Conservation (phyloP, 2,329 filamentous ascomycete genomes). For the Colletotrichum higginsianum region DNA sequence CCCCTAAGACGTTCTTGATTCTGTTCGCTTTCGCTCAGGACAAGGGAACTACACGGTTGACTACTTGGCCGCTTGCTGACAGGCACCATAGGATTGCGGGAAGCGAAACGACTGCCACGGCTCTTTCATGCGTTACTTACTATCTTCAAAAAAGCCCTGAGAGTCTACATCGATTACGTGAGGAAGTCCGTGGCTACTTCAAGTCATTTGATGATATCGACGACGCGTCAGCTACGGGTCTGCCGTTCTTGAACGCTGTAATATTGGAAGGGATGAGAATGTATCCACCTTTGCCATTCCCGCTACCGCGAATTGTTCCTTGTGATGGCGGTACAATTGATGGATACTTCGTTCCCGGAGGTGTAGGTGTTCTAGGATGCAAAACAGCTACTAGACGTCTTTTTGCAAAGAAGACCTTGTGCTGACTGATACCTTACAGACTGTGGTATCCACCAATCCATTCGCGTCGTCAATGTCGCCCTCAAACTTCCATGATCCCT, state of each 20-base stretch:
- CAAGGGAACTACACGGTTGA: too few relatives aligned
- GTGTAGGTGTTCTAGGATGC: neutral
- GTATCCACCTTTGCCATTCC: neutral
- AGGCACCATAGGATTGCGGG: neutral
- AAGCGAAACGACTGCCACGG: neutral
- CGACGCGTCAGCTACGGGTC: neutral
- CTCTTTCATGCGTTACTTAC: neutral
- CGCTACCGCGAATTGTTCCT: neutral
- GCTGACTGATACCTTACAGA: too few relatives aligned
- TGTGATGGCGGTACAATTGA: neutral
- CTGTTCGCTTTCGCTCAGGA: neutral
- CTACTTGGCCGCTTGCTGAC: neutral
- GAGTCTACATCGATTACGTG: neutral
- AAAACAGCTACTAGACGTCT: too few relatives aligned
- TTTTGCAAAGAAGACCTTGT: too few relatives aligned
- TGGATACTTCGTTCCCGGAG: neutral
- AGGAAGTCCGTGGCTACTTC: neutral
- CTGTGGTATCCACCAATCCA: too few relatives aligned
- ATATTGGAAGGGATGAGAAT: neutral
- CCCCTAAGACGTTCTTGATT: neutral
- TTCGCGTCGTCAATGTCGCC: too few relatives aligned
- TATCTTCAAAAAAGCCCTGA: neutral
- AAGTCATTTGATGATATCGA: neutral
- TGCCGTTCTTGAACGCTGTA: neutral
- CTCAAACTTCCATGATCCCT: too few relatives aligned